A percentile compares a stretch with the other conserved stretches of the same genome.
These are phyloP conservation scores for Zasmidium cellare DNA, from an alignment of 2,329 filamentous ascomycete genomes.

Conservation along the genomic window DNA sequence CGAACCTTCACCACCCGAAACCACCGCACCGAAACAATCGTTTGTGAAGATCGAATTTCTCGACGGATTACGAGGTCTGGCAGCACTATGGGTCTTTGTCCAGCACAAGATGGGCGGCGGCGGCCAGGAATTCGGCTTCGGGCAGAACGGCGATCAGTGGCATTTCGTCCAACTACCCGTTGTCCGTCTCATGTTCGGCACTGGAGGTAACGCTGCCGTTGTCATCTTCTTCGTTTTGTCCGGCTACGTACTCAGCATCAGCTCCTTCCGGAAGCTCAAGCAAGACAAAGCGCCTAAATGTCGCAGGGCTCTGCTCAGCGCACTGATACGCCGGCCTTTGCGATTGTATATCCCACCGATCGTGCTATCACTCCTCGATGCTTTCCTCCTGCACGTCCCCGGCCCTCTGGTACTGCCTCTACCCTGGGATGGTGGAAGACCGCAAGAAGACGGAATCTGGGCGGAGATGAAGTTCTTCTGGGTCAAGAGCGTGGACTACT, in stretches of 20 bases:
- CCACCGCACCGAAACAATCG: background rate
- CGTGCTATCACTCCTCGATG: conserved; percentile 7
- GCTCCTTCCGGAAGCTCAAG: conserved; percentile 19
- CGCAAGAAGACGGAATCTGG: conserved; percentile 9
- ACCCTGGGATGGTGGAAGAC: background rate
- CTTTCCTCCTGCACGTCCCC: conserved; percentile 12
- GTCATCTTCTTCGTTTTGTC: conserved; percentile 53
- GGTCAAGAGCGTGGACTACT: background rate
- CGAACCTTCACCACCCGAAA: background rate
- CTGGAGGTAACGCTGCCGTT: conserved; percentile 61
- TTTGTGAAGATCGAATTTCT: conserved; percentile 42
- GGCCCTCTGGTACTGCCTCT: conserved; percentile 6
- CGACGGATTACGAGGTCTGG: conserved; percentile 66
- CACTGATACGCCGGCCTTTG: conserved; percentile 11
- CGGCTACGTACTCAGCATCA: conserved; percentile 47
- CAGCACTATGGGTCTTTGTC: conserved; percentile 64
- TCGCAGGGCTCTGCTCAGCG: conserved; percentile 9
- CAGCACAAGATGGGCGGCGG: conserved; percentile 53
- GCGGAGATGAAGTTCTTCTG: conserved; percentile 6
- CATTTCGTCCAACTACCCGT: conserved; percentile 55
- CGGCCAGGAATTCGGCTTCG: conserved; percentile 37
- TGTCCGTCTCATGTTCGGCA: conserved; percentile 57
- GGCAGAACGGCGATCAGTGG: conserved; percentile 43
- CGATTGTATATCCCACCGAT: conserved; percentile 11
- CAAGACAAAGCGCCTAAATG: background rate